Conservation (phyloP, 371 early-diverging fungal species). For the Mucor circinelloides region DNA sequence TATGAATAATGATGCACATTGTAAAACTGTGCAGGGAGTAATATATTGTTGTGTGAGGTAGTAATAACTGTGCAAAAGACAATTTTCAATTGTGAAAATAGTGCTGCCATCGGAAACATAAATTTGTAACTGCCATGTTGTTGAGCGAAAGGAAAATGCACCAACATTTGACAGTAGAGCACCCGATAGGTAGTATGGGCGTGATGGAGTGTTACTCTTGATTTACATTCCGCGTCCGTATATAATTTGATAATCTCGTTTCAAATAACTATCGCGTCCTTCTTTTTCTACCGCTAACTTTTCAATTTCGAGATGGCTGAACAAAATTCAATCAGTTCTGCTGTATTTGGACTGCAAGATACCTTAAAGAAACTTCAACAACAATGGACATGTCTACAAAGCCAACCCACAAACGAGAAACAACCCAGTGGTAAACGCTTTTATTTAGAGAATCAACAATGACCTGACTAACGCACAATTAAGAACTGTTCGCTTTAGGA, state of each 20-base stretch:
- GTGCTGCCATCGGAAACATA: too few species aligned
- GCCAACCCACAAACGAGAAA: not conserved
- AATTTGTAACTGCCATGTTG: too few species aligned
- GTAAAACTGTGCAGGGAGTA: too few species aligned
- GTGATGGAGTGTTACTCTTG: not conserved
- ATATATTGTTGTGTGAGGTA: too few species aligned
- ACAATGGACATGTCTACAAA: constrained; percentile 23
- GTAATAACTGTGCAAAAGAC: too few species aligned
- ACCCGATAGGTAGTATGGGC: not conserved
- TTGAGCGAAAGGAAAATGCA: too few species aligned
- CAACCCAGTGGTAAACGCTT: constrained; percentile 30
- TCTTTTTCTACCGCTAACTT: not conserved
- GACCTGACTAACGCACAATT: not conserved
- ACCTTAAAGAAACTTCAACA: constrained; percentile 32
- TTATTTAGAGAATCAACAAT: not conserved
- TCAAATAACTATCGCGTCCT: not conserved
- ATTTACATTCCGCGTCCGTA: not conserved
- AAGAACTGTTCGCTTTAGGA: constrained; percentile 60
- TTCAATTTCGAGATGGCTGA: not conserved
- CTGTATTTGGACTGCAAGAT: constrained; percentile 40
- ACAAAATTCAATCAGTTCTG: constrained; percentile 40
- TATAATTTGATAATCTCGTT: not conserved
- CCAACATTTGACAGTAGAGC: too few species aligned
- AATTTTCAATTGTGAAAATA: too few species aligned
- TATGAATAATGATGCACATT: too few species aligned